These are phyloP conservation scores for Filobasidium floriforme DNA, from an alignment of 768 basidiomycete species.

Conservation along the genomic window DNA sequence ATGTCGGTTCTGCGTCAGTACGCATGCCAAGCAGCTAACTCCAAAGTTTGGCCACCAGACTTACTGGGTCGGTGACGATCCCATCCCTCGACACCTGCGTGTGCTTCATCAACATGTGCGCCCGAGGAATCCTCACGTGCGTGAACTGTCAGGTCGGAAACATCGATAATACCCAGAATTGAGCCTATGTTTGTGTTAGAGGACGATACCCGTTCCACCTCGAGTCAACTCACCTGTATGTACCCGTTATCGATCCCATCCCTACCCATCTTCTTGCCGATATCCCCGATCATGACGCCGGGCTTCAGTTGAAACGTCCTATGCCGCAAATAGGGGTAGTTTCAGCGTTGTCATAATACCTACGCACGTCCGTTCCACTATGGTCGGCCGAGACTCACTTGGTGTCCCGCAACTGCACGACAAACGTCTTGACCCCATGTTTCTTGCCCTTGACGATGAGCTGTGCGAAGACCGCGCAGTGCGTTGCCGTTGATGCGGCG, in stretches of 20 bases:
- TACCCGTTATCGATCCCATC: slow-evolving; percentile 48
- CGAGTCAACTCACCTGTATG: slow-evolving; percentile 27
- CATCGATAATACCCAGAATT: not conserved
- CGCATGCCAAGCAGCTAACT: not conserved
- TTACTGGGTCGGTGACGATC: slow-evolving; percentile 45
- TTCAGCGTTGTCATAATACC: no score
- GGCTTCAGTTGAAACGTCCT: slow-evolving; percentile 45
- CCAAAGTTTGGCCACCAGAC: slow-evolving; percentile 11
- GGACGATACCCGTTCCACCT: no score
- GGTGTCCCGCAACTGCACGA: slow-evolving; percentile 46
- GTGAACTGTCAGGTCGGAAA: slow-evolving; percentile 38
- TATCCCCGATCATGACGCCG: slow-evolving; percentile 48
- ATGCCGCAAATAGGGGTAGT: not conserved
- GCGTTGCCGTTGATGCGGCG: slow-evolving; percentile 48
- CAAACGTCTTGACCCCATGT: slow-evolving; percentile 49
- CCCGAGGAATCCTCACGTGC: slow-evolving; percentile 47
- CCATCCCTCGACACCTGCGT: slow-evolving; percentile 47
- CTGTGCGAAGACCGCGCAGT: slow-evolving; percentile 48
- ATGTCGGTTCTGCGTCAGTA: not conserved
- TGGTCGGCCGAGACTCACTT: slow-evolving; percentile 21
- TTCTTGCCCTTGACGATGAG: slow-evolving; percentile 47
- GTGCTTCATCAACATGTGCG: slow-evolving; percentile 50
- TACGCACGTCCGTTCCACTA: no score
- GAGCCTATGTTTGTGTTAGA: not conserved
- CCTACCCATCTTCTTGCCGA: slow-evolving; percentile 49